Percentiles rank a stretch among this genome's conserved stretches.
Conservation (phyloP, 2,329 filamentous ascomycete genomes). For the Cryphonectria naterciae region DNA sequence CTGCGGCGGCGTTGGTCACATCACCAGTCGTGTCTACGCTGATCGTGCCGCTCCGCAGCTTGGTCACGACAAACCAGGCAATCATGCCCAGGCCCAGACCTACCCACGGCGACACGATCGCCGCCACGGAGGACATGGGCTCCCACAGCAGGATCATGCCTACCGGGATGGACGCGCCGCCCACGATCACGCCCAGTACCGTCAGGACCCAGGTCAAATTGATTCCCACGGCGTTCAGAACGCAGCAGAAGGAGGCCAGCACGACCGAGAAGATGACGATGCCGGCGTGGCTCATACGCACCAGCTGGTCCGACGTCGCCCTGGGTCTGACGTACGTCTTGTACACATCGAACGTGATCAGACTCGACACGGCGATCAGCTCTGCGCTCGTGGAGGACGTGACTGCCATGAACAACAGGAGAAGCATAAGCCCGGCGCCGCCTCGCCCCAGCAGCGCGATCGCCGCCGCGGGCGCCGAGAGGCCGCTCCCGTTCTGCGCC, state of each 20-base stretch:
- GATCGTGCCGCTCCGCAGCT: conserved; percentile 39
- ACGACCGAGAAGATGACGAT: conserved; percentile 41
- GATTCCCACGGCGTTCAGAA: conserved; percentile 43
- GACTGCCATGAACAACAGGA: conserved; percentile 53
- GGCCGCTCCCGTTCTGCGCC: conserved; percentile 39
- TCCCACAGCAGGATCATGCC: conserved; percentile 44
- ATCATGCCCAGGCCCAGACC: conserved; percentile 40
- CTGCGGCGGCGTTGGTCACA: conserved; percentile 43
- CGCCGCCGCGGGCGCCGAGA: conserved; percentile 38
- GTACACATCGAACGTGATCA: conserved; percentile 47
- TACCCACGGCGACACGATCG: conserved; percentile 41
- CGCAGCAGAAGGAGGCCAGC: conserved; percentile 40
- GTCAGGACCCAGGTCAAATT: conserved; percentile 46
- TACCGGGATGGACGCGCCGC: conserved; percentile 42
- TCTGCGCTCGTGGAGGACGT: conserved; percentile 49
- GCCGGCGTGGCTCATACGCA: conserved; percentile 40
- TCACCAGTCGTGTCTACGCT: conserved; percentile 43
- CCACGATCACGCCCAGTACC: conserved; percentile 45
- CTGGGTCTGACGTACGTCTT: conserved; percentile 42
- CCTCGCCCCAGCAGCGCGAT: conserved; percentile 42
- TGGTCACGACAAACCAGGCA: conserved; percentile 44
- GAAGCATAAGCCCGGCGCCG: conserved; percentile 41
- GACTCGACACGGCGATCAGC: conserved; percentile 45
- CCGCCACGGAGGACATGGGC: conserved; percentile 43
- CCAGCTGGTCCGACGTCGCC: conserved; percentile 38